phyloP scores from a whole-genome alignment of 2,329 filamentous ascomycete genomes.

The Fusarium anguioides region DNA sequence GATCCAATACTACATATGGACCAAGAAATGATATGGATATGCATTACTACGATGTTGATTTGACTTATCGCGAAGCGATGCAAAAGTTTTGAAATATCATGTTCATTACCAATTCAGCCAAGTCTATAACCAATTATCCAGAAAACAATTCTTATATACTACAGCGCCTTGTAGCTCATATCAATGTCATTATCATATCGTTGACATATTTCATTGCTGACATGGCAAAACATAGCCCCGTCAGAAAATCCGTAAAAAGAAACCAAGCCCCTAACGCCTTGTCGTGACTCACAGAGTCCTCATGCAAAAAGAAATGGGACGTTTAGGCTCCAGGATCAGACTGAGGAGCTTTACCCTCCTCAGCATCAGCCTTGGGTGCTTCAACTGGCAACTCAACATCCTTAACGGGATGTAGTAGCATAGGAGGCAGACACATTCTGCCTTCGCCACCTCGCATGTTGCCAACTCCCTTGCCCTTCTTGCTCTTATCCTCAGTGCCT shows the following conservation, averaged over 20 bases:
- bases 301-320: constrained; percentile 4
- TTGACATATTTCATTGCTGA: constrained; percentile 33
- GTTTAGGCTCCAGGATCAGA: constrained; percentile 60
- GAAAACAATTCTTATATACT: constrained; percentile 17
- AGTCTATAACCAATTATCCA: constrained; percentile 22
- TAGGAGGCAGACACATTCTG: constrained; percentile 89
- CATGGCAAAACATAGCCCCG: constrained; percentile 33
- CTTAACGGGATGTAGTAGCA: constrained; percentile 92
- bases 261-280: constrained; percentile 23
- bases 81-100: background rate
- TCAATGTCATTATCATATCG: constrained; percentile 40
- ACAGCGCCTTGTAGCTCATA: constrained; percentile 25
- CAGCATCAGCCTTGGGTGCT: constrained; percentile 60
- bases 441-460: constrained; percentile 77
- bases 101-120: constrained; percentile 13
- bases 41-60: background rate
- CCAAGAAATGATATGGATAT: background rate
- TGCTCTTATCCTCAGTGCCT: constrained; percentile 63
- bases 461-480: constrained; percentile 60
- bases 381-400: constrained; percentile 74
- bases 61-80: background rate
- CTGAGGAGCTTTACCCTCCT: constrained; percentile 47
- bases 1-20: background rate
- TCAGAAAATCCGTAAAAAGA: constrained; percentile 18
- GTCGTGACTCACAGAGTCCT: constrained; percentile 22